Base-by-base conservation (phyloP, 257 asterid species). In the Knoxia roxburghii region DNA sequence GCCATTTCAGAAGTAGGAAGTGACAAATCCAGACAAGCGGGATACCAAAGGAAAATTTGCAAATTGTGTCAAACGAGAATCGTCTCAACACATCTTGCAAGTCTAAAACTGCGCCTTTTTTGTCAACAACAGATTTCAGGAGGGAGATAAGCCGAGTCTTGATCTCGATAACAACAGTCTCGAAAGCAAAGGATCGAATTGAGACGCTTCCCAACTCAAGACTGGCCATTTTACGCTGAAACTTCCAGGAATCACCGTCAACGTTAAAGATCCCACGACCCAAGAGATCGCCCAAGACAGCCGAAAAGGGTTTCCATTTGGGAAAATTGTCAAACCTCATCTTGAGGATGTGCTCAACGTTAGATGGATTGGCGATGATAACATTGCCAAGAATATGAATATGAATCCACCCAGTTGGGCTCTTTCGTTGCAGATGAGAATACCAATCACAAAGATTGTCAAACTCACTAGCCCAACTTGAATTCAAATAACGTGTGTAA, bases 221-320 rank as follows among this genome's bases (percentile, higher is more conserved):
- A 32, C 84, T 64, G 0, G 98, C 95, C 83, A 86, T 80, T 68
- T 92, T 89, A 12, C 96, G 73, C 56, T 92, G 98, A 8, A 89
- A 80, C 41, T 72, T 85, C 98, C 98, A 92, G 1, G 80, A 61
- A 35, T 89, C 88, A 1, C 97, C 97, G 65, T 92, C 98, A 14
- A 86, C 96, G 17, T 85, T 90, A 84, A 92, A 92, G 4, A 92
- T 92, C 5, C 98, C 98, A 1, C 79, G 74, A 1, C 98, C 98
- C 50, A 91, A 67, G 8, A 91, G 78, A 72, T 91, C 98, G 1
- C 95, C 89, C 8, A 91, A 40, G 7, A 89, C 51, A 0, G 85
- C 68, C 4, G 94, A 77, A 65, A 91, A 91, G 0, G 73, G 84
- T 11, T 84, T 85, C 4, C 96, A 96, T 61, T 91, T 91, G 0